A percentile compares a stretch with the other conserved stretches of the same genome.
Evolutionary conservation across 1,139 yeast species (phyloP).

Genomic region (Candida neerlandica): DNA sequence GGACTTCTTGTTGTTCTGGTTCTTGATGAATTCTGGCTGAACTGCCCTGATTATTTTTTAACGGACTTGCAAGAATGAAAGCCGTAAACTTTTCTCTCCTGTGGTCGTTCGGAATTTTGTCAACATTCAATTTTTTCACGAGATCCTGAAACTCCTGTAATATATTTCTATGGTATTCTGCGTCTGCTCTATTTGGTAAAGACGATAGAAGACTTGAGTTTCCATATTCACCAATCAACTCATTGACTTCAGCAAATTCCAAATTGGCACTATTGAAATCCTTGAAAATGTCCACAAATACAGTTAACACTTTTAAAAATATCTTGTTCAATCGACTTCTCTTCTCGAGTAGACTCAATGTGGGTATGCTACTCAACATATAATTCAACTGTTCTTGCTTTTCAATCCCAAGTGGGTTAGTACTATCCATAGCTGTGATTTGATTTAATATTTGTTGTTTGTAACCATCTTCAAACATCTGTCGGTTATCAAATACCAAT

Average conservation of each 20-base stretch:
- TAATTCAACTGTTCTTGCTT: slow-evolving; percentile 31
- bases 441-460: slow-evolving; percentile 30
- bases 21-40: slow-evolving; percentile 1
- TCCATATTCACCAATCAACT: slow-evolving; percentile 29
- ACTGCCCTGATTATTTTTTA: slow-evolving; percentile 22
- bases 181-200: slow-evolving; percentile 35
- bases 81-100: slow-evolving; percentile 23
- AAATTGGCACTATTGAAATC: slow-evolving; percentile 32
- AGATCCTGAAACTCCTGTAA: slow-evolving; percentile 35
- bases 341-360: slow-evolving; percentile 33
- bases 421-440: slow-evolving; percentile 20
- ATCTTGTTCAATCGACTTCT: slow-evolving; percentile 37
- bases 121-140: slow-evolving; percentile 23
- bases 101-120: slow-evolving; percentile 11
- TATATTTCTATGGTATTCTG: slow-evolving; percentile 31
- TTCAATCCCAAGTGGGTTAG: slow-evolving; percentile 28
- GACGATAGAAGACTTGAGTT: background rate
- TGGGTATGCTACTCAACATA: slow-evolving; percentile 30
- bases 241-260: slow-evolving; percentile 30
- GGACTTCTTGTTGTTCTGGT: background rate
- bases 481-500: slow-evolving; percentile 32
- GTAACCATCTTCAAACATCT: slow-evolving; percentile 35
- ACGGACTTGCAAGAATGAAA: slow-evolving; percentile 45
- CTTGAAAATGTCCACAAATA: slow-evolving; percentile 35
- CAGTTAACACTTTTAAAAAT: slow-evolving; percentile 36